Conservation (phyloP, 768 basidiomycete genomes). For the Podaxis sp. region DNA sequence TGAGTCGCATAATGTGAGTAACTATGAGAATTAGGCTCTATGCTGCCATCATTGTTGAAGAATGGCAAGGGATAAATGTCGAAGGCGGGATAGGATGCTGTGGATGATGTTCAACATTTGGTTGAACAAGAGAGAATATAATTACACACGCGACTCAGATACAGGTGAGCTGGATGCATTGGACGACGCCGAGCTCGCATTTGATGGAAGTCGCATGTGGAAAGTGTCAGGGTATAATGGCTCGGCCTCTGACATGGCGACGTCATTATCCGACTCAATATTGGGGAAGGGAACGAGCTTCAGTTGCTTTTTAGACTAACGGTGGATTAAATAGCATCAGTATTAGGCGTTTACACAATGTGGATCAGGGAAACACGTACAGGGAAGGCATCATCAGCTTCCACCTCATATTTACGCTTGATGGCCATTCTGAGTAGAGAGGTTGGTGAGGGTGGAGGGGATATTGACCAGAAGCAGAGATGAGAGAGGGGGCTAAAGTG, state of each 20-base stretch:
- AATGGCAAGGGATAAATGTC: constrained; percentile 59
- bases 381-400: constrained; percentile 51
- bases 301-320: constrained; percentile 63
- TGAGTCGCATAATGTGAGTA: constrained; percentile 43
- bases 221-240: constrained; percentile 50
- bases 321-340: constrained; percentile 25
- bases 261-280: constrained; percentile 59
- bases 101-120: constrained; percentile 12
- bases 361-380: constrained; percentile 32
- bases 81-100: constrained; percentile 60
- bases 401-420: constrained; percentile 74
- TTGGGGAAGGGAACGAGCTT: constrained; percentile 78
- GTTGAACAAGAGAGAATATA: not conserved
- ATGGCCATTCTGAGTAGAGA: constrained; percentile 43
- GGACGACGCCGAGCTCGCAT: constrained; percentile 60
- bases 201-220: constrained; percentile 66
- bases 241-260: constrained; percentile 72
- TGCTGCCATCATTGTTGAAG: constrained; percentile 45
- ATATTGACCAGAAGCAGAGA: constrained; percentile 21
- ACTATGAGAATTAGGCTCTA: constrained; percentile 47
- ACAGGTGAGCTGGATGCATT: constrained; percentile 47
- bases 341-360: constrained; percentile 18
- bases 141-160: constrained; percentile 47
- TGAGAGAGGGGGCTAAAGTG: constrained; percentile 16
- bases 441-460: constrained; percentile 16